Evolutionary conservation across 495 filamentous ascomycete genomes (phyloP), one percentile per base, ranked within the genome.

Genomic region (Bacidia rubella): DNA sequence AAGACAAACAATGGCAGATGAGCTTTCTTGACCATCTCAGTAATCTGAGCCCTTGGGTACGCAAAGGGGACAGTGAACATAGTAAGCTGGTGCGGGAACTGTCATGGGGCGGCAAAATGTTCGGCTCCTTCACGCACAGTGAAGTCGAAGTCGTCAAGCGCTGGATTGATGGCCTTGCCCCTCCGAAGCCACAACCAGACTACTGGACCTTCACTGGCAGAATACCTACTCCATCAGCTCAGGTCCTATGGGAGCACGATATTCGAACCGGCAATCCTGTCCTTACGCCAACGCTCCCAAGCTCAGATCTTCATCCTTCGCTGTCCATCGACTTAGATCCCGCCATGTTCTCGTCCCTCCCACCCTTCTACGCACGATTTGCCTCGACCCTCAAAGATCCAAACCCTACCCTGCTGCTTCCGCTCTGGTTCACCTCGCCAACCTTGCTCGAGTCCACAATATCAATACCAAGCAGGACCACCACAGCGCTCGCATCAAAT

Each of bases 81-180:
- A 73, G 68, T 53, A 61, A 56, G 46, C 53, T 74, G 22, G 53
- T 71, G 11, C 57, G 57, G 19, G 71, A 69, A 56, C 44, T 74
- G 24, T 41, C 39, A 9, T 74, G 69, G 73, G 66, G 63, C 22
- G 73, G 69, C 10, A 65, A 62, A 24, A 74, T 74, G 72, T 76
- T 71, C 56, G 72, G 73, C 0, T 60, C 70, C 11, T 74, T 75
- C 56, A 74, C 72, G 10, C 55, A 64, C 9, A 53, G 54, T 22
- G 73, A 75, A 52, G 60, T 71, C 40, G 59, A 58, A 2, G 58
- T 57, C 9, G 26, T 73, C 24, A 53, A 50, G 51, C 47, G 35
- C 5, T 75, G 70, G 73, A 73, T 75, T 52, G 54, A 68, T 49
- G 52, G 59, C 15, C 49, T 64, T 17, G 56, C 24, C 12, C n/a